Percentiles rank a stretch among this genome's conserved stretches.
These are phyloP conservation scores for Aspergillus sp. DNA, from an alignment of 2,329 filamentous ascomycete genomes.

Conservation along the genomic window DNA sequence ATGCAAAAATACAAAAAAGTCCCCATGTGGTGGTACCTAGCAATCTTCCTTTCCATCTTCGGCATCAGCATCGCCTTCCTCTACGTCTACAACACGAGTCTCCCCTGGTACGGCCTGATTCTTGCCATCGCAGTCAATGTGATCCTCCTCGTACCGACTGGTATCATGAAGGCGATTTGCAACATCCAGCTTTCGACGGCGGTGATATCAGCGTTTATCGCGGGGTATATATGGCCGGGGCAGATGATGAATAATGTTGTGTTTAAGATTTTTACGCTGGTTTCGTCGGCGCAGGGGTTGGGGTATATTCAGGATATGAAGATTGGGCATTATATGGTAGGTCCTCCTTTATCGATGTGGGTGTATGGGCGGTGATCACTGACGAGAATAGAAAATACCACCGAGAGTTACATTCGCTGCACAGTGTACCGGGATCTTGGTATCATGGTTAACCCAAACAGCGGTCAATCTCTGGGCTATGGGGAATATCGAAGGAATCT, in stretches of 20 bases:
- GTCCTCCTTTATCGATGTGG: not conserved
- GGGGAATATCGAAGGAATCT: conserved; percentile 37
- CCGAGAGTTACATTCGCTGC: conserved; percentile 43
- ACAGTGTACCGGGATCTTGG: conserved; percentile 43
- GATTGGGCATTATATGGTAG: conserved; percentile 19
- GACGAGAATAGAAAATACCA: conserved; percentile 20
- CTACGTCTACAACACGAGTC: conserved; percentile 28
- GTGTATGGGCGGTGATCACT: conserved; percentile 20
- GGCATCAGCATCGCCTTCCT: conserved; percentile 36
- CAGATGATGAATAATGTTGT: conserved; percentile 25
- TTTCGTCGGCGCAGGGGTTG: conserved; percentile 18
- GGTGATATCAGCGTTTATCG: conserved; percentile 14
- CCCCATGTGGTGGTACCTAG: conserved; percentile 50
- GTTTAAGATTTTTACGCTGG: conserved; percentile 16
- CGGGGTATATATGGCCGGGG: conserved; percentile 25
- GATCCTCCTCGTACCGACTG: conserved; percentile 11
- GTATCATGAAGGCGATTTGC: conserved; percentile 12
- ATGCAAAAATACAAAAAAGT: conserved; percentile 50
- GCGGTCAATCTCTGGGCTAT: conserved; percentile 42
- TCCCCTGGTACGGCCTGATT: conserved; percentile 28
- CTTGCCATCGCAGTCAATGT: conserved; percentile 9
- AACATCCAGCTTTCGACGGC: conserved; percentile 11
- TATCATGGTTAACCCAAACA: conserved; percentile 39
- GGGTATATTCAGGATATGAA: conserved; percentile 26
- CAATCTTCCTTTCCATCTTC: conserved; percentile 41